Evolutionary conservation across 345 rosid genomes (phyloP).

Genomic region (Hibiscus mutabilis): DNA sequence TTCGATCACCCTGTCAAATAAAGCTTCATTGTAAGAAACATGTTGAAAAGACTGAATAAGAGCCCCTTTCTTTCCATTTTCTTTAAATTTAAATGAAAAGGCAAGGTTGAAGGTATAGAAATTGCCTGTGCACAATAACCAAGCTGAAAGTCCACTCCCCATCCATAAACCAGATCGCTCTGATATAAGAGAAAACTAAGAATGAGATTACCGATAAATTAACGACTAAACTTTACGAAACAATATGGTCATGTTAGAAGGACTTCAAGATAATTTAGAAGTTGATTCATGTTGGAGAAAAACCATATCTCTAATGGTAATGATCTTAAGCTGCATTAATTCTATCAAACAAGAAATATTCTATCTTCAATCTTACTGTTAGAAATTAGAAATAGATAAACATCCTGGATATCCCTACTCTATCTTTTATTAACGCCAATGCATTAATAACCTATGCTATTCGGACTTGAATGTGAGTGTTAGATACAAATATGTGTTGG

Average conservation of each 20-base stretch:
- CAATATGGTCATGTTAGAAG: background rate
- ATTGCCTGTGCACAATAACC: slow-evolving; percentile 78
- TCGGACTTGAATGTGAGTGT: background rate
- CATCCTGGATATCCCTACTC: background rate
- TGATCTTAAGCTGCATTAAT: slow-evolving; percentile 2
- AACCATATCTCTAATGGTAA: background rate
- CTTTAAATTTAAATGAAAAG: background rate
- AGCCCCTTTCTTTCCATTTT: background rate
- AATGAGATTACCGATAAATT: background rate
- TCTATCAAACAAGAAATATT: background rate
- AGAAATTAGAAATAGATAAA: background rate
- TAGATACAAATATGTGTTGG: background rate
- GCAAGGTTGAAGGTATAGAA: background rate
- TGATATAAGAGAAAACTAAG: slow-evolving; percentile 12
- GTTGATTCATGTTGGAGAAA: background rate
- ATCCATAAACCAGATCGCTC: slow-evolving; percentile 70
- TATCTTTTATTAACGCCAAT: background rate
- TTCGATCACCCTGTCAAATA: slow-evolving; percentile 55
- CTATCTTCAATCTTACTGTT: background rate
- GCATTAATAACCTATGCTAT: background rate
- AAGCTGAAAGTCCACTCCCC: slow-evolving; percentile 77
- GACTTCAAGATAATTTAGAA: background rate
- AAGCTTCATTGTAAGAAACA: background rate
- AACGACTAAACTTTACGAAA: background rate
- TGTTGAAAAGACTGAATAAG: background rate